These are phyloP conservation scores for Aphanomyces euteiches DNA, from an alignment of 352 stramenopile species.

Conservation along the genomic window DNA sequence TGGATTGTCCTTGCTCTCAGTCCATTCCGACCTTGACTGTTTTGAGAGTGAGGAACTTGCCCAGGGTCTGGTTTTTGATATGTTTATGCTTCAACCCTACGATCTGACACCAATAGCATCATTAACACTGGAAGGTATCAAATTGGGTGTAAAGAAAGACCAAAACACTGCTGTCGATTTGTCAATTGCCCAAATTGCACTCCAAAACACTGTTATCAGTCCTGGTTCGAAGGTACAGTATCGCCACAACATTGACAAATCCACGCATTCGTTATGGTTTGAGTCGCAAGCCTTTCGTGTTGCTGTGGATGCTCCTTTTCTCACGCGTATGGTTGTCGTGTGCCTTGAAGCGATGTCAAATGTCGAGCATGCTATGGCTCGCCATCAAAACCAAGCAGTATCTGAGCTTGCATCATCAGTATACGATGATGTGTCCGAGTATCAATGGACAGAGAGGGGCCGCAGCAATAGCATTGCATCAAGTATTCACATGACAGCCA, in stretches of 20 bases:
- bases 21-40: not conserved
- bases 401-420: slow-evolving; percentile 20
- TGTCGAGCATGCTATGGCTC: slow-evolving; percentile 6
- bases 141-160: not conserved
- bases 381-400: slow-evolving; percentile 19
- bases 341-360: slow-evolving; percentile 6
- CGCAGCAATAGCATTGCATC: slow-evolving; percentile 29
- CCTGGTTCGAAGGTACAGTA: slow-evolving; percentile 20
- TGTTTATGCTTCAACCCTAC: slow-evolving; percentile 10
- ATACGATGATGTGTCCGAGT: slow-evolving; percentile 25
- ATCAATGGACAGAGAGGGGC: slow-evolving; percentile 29
- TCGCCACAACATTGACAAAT: not conserved
- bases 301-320: not conserved
- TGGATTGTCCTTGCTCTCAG: slow-evolving; percentile 13
- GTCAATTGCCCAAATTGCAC: not conserved
- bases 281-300: slow-evolving; percentile 13
- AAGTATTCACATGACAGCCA: slow-evolving; percentile 7
- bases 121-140: not conserved
- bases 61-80: not conserved
- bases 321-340: slow-evolving; percentile 12
- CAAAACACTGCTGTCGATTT: not conserved
- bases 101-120: not conserved
- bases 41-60: not conserved
- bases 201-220: slow-evolving; percentile 19
- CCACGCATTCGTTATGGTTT: not conserved